Evolutionary conservation across 176 grass and related monocot species (phyloP), one percentile per base, ranked within the genome.

Genomic region (Bothriochloa decipiens): DNA sequence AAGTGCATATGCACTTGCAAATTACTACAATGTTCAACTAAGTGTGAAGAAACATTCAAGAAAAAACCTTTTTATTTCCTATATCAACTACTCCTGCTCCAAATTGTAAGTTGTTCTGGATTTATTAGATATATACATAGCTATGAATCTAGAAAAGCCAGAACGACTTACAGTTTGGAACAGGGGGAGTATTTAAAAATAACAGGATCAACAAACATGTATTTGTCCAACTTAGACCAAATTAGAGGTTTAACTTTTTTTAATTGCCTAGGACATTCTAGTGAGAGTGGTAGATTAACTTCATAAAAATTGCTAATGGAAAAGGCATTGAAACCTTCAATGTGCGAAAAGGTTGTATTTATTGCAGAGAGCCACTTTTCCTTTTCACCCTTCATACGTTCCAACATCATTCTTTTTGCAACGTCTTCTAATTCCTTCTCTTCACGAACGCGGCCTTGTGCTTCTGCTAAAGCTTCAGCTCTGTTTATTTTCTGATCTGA

Each of bases 321-420:
- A 70, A 70, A 20, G 86, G 45, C 5, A 74, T 33, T 26, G 8
- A 74, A 80, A 91, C 93, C 97, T 99, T 99, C 93, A 67, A 99
- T 86, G 50, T 99, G 97, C 5, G 61, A 87, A 91, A 99, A 99
- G n/a, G 93, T 92, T 72, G 91, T 72, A 83, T 99, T 99, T 79
- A 99, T 89, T 65, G 97, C 91, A 87, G 91, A 86, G 41, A 99
- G 57, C 97, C 93, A 99, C 67, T 99, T 99, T 29, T 99, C 91
- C 81, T 65, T 91, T 81, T 99, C 97, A 8, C 86, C 91, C 57
- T 68, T 89, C 86, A 99, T 65, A 27, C 20, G 36, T 76, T 94
- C 91, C 28, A 92, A 1, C 74, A 99, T 76, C 82, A 92, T 87
- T 47, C 58, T 89, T 55, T 86, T 78, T 89, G 15, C 89, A 47